Percentiles rank a stretch among this genome's conserved stretches.
Evolutionary conservation across 768 basidiomycete genomes (phyloP).

Genomic region (Mrakia hoshinonis): DNA sequence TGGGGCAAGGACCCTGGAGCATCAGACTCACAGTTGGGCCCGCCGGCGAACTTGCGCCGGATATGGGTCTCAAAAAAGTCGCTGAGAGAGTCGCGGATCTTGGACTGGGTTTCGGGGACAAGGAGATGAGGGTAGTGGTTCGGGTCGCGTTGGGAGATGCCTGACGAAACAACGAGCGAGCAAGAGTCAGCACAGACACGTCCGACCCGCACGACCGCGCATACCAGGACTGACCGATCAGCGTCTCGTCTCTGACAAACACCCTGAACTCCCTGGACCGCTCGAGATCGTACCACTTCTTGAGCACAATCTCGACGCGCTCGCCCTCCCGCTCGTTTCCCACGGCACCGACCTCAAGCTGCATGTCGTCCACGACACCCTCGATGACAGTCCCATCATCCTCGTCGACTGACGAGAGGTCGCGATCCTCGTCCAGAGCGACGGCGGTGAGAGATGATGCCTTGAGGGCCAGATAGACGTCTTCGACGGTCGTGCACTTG

Average conservation of each 20-base stretch:
- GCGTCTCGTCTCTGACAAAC: slow-evolving; percentile 64
- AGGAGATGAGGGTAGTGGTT: slow-evolving; percentile 84
- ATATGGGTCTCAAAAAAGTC: slow-evolving; percentile 65
- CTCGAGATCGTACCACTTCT: slow-evolving; percentile 84
- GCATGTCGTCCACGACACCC: slow-evolving; percentile 45
- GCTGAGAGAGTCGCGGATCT: slow-evolving; percentile 50
- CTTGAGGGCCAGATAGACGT: slow-evolving; percentile 85
- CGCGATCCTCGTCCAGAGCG: slow-evolving; percentile 1
- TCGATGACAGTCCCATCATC: slow-evolving; percentile 49
- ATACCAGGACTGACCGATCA: slow-evolving; percentile 56
- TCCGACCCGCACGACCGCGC: neutral
- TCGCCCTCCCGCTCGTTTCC: slow-evolving; percentile 29
- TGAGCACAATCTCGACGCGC: slow-evolving; percentile 64
- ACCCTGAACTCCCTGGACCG: slow-evolving; percentile 77
- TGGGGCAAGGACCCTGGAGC: neutral
- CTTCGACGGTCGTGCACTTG: slow-evolving; percentile 76
- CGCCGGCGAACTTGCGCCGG: slow-evolving; percentile 51
- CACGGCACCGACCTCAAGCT: neutral
- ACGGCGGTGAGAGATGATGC: slow-evolving; percentile 67
- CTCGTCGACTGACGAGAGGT: neutral
- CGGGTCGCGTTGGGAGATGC: slow-evolving; percentile 74
- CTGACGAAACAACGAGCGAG: slow-evolving; percentile 42
- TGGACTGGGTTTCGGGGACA: slow-evolving; percentile 49
- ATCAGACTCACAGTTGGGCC: slow-evolving; percentile 55
- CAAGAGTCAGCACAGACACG: neutral